phyloP scores from a whole-genome alignment of 179 eudicot genomes.

The Spinacia oleracea region DNA sequence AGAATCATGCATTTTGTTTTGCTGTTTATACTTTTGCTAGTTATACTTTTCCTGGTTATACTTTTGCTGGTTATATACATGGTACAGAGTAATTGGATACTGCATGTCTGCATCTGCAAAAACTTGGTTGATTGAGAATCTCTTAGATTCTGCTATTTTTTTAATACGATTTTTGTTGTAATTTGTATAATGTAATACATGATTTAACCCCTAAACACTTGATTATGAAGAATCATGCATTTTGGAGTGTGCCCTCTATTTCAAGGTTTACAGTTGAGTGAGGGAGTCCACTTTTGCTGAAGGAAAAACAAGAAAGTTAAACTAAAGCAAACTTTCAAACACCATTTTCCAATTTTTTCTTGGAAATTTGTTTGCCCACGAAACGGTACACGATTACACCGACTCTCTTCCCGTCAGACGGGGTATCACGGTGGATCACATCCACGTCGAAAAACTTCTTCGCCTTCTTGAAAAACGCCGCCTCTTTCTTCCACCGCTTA shows the following conservation, averaged over 20 bases:
- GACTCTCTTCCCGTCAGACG: constrained; percentile 51
- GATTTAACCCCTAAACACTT: neutral
- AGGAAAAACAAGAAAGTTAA: neutral
- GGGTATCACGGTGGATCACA: constrained; percentile 52
- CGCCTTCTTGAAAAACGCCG: constrained; percentile 70
- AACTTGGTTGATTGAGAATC: neutral
- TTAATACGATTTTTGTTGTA: constrained; percentile 11
- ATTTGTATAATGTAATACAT: neutral
- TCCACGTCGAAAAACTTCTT: constrained; percentile 60
- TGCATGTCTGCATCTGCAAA: too few species aligned
- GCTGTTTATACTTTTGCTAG: too few species aligned
- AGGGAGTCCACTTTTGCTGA: neutral
- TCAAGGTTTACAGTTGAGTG: neutral
- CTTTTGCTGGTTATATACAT: too few species aligned
- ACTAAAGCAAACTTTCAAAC: neutral
- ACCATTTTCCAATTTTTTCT: neutral
- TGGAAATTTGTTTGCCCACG: constrained; percentile 25
- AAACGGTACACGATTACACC: constrained; percentile 72
- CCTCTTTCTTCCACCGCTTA: constrained; percentile 92
- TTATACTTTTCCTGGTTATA: too few species aligned
- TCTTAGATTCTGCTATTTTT: neutral
- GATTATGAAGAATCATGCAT: neutral
- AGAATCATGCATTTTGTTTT: neutral
- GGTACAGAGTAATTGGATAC: too few species aligned
- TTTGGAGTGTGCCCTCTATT: neutral